Evolutionary conservation across 192 early-diverging fungal species (phyloP).

Genomic region (Cetraspora pellucida): DNA sequence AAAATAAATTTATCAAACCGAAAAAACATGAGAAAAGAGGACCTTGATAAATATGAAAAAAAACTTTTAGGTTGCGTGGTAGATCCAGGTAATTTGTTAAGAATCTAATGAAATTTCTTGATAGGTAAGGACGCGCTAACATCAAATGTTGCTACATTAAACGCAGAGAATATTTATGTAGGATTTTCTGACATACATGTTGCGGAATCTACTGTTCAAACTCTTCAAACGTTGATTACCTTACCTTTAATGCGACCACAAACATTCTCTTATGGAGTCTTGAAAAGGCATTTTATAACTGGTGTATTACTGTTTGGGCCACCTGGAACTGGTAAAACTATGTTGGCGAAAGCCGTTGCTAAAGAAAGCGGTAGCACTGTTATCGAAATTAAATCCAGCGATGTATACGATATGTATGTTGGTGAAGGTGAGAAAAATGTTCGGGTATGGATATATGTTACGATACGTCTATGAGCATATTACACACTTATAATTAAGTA

Average conservation of each 20-base stretch:
- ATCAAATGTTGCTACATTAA: not conserved
- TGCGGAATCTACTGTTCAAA: constrained; percentile 75
- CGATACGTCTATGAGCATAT: not conserved
- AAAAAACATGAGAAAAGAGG: constrained; percentile 40
- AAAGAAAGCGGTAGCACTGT: constrained; percentile 80
- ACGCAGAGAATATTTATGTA: constrained; percentile 54
- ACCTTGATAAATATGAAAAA: constrained; percentile 71
- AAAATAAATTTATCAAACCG: constrained; percentile 30
- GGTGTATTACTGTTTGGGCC: constrained; percentile 86
- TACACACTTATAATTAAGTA: not conserved
- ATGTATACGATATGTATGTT: constrained; percentile 87
- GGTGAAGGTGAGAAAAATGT: constrained; percentile 98
- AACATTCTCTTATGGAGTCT: constrained; percentile 71
- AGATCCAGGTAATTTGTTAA: constrained; percentile 61
- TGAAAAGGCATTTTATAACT: constrained; percentile 67
- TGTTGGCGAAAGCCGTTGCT: constrained; percentile 83
- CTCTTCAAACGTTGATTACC: constrained; percentile 82
- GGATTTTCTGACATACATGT: constrained; percentile 76
- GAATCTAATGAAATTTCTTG: not conserved
- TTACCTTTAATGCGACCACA: constrained; percentile 79
- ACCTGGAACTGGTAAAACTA: constrained; percentile 86
- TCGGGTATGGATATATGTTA: constrained; percentile 35
- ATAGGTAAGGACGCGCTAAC: not conserved
- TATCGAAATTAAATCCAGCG: constrained; percentile 75
- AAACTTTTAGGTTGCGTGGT: constrained; percentile 79